phyloP scores from a whole-genome alignment of 306 rosid species.

The Sicyos baderoa region DNA sequence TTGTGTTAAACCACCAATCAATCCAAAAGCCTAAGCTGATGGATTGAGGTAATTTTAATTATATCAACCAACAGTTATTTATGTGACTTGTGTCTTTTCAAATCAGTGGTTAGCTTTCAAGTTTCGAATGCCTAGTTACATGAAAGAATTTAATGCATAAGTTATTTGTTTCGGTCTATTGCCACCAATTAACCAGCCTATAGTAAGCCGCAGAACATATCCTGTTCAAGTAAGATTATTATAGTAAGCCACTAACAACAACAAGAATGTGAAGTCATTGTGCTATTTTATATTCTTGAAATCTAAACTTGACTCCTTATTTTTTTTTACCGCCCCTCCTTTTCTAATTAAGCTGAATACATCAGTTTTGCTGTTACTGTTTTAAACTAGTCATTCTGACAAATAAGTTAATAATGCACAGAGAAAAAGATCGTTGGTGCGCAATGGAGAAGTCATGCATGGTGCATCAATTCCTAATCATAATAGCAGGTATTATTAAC shows the following conservation, averaged over 20 bases:
- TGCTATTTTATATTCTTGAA: neutral
- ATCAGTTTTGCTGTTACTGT: neutral
- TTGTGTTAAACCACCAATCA: too few relatives aligned
- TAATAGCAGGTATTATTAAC: constrained; percentile 57
- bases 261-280: neutral
- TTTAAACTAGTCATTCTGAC: constrained; percentile 1
- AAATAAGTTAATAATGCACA: constrained; percentile 33
- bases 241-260: neutral
- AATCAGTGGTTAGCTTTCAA: neutral
- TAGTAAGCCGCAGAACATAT: too few relatives aligned
- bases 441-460: constrained; percentile 40
- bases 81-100: neutral
- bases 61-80: too few relatives aligned
- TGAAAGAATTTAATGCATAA: neutral
- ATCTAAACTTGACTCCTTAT: constrained; percentile 5
- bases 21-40: too few relatives aligned
- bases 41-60: too few relatives aligned
- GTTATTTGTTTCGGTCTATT: neutral
- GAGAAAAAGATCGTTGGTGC: constrained; percentile 63
- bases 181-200: neutral
- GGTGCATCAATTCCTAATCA: constrained; percentile 44
- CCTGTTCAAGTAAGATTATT: neutral
- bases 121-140: neutral
- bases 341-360: neutral
- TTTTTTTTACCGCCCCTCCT: neutral